phyloP scores from a whole-genome alignment of 768 basidiomycete species.

The Phaeolepiota aurea region DNA sequence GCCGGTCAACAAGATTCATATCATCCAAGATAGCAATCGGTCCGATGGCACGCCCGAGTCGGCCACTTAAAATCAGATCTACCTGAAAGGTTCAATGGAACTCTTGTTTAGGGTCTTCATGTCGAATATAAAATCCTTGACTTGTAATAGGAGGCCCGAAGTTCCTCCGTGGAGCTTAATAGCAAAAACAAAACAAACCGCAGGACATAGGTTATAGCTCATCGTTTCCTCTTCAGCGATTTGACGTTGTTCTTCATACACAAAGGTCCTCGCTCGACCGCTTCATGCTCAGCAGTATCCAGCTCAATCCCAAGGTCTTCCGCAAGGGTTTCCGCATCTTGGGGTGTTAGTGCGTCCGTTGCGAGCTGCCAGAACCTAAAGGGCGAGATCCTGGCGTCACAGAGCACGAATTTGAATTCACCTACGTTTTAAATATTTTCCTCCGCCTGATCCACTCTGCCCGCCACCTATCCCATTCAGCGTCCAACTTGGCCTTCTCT shows the following conservation, averaged over 20 bases:
- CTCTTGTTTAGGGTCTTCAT: no score
- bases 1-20: no score
- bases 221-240: slow-evolving; percentile 45
- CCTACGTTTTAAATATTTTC: slow-evolving; percentile 72
- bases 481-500: slow-evolving; percentile 60
- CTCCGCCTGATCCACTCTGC: slow-evolving; percentile 71
- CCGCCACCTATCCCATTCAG: slow-evolving; percentile 75
- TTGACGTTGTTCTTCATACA: slow-evolving; percentile 31
- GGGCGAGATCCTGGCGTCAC: not conserved
- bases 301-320: slow-evolving; percentile 79
- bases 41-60: no score
- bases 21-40: no score
- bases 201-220: no score
- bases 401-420: slow-evolving; percentile 9
- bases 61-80: no score
- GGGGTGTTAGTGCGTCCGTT: slow-evolving; percentile 58
- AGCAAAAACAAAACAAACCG: no score
- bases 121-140: no score
- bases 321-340: slow-evolving; percentile 53
- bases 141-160: no score
- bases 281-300: slow-evolving; percentile 64
- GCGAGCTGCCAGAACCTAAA: slow-evolving; percentile 74
- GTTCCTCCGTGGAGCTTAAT: no score
- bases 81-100: no score
- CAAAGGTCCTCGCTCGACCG: slow-evolving; percentile 56